Conservation (phyloP, 2,329 filamentous ascomycete genomes). For the Atkinsonella texensis region DNA sequence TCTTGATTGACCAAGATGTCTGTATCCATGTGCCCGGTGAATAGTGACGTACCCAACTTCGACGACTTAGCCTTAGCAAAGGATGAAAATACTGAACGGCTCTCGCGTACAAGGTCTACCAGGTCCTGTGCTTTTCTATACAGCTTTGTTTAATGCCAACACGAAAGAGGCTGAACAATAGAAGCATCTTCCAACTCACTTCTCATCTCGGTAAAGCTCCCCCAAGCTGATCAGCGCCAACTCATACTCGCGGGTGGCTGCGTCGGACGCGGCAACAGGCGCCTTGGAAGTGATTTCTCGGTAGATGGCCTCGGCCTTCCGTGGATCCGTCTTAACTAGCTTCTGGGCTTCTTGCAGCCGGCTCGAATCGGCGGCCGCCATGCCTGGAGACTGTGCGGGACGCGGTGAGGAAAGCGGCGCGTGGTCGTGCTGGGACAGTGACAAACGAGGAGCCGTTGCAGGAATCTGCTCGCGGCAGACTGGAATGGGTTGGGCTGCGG, state of each 20-base stretch:
- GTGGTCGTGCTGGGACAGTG: neutral
- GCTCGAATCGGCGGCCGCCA: constrained; percentile 47
- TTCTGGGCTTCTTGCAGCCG: constrained; percentile 82
- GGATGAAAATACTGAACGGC: constrained; percentile 80
- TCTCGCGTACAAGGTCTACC: constrained; percentile 80
- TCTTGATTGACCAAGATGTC: no score
- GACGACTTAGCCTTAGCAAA: constrained; percentile 99
- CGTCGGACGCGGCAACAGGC: constrained; percentile 70
- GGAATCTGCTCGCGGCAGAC: neutral
- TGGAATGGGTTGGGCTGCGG: neutral
- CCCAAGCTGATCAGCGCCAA: constrained; percentile 76
- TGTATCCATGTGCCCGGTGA: neutral
- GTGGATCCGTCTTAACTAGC: constrained; percentile 66
- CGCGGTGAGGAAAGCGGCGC: neutral
- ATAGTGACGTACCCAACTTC: constrained; percentile 64
- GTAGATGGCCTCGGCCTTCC: constrained; percentile 77
- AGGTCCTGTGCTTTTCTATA: constrained; percentile 68
- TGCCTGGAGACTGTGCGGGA: constrained; percentile 16
- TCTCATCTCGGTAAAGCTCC: constrained; percentile 83
- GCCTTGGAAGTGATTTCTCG: constrained; percentile 80
- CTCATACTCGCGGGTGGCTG: constrained; percentile 85
- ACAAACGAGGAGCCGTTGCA: neutral
- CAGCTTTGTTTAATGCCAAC: constrained; percentile 1
- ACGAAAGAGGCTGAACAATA: neutral
- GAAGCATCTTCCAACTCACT: constrained; percentile 36